Base-by-base conservation (phyloP, 495 filamentous ascomycete genomes). In the Aspergillus sparsus region DNA sequence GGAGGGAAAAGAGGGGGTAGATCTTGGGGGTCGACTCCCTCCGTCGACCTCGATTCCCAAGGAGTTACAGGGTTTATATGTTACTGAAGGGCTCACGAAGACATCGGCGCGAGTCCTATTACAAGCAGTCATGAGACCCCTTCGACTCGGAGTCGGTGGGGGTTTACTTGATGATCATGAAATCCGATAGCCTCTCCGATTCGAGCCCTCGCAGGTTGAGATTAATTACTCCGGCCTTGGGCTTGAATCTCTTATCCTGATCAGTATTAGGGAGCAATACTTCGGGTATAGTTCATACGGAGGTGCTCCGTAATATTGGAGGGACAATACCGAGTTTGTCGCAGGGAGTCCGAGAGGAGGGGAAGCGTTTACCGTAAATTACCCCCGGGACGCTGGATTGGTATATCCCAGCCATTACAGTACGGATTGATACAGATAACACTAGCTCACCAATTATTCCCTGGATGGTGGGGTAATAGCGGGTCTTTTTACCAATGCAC, bases 1-100 rank as follows among this genome's bases (percentile, higher is more conserved):
- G 39, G 44, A 56, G 42, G 32, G 46, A 49, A 59, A 32, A 8
- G 27, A 49, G 47, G 52, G 16, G 35, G 21, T 13, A 12, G 13
- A 16, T 13, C 42, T 15, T 3, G 42, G 11, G 39, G 39, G 39
- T 42, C 39, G 39, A 42, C 39, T 42, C n/a, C 37, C n/a, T n/a
- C 1, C 16, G n/a, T 47, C 10, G 10, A 47, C 7, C 44, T 47
- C 15, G n/a, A 9, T n/a, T 21, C 15, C 16, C 27, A 27, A 16
- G 44, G 27, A 18, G 12, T 16, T 47, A 47, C 44, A 21, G 39
- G 39, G 39, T 42, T 47, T 47, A 47, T 8, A 47, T 47, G 15
- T 21, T 21, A 9, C 44, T 21, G 16, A 15, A 47, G 6, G 6
- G 16, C 44, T 18, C 15, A n/a, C 37, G 37, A 41, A n/a, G 15